These are phyloP conservation scores for Jimgerdemannia lactiflua DNA, from an alignment of 192 early-diverging fungal genomes.

Conservation along the genomic window DNA sequence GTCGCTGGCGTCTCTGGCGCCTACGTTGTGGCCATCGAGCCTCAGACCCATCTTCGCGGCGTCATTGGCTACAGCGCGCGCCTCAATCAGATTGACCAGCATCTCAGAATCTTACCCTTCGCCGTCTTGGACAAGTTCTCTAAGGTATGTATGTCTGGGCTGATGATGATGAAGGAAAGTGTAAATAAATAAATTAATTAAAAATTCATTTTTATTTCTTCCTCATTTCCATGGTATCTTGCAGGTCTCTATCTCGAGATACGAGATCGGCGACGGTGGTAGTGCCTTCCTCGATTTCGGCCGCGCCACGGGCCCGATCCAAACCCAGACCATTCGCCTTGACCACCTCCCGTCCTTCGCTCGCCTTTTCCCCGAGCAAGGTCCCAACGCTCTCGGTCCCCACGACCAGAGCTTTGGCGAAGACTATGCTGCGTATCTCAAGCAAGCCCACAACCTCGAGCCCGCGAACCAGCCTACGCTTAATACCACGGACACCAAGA, in stretches of 20 bases:
- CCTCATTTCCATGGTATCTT: neutral
- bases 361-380: conserved; percentile 15
- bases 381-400: conserved; percentile 4
- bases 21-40: conserved; percentile 31
- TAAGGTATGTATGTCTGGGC: neutral
- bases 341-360: conserved; percentile 23
- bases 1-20: conserved; percentile 32
- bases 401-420: conserved; percentile 17
- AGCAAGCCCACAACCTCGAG: conserved; percentile 8
- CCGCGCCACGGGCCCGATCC: conserved; percentile 4
- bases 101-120: conserved; percentile 29
- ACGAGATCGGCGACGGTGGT: conserved; percentile 26
- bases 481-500: neutral
- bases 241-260: conserved; percentile 21
- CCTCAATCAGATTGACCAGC: conserved; percentile 18
- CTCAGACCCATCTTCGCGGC: conserved; percentile 31
- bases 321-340: conserved; percentile 31
- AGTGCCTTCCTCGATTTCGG: conserved; percentile 19
- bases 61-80: conserved; percentile 28
- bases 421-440: conserved; percentile 16
- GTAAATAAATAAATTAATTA: too few relatives aligned
- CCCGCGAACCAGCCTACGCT: neutral
- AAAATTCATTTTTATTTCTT: too few relatives aligned
- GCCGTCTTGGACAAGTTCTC: conserved; percentile 29
- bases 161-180: too few relatives aligned